A percentile compares a stretch with the other conserved stretches of the same genome.
Evolutionary conservation across 2,329 filamentous ascomycete species (phyloP).

Genomic region (Chrysosporium keratinophilum): DNA sequence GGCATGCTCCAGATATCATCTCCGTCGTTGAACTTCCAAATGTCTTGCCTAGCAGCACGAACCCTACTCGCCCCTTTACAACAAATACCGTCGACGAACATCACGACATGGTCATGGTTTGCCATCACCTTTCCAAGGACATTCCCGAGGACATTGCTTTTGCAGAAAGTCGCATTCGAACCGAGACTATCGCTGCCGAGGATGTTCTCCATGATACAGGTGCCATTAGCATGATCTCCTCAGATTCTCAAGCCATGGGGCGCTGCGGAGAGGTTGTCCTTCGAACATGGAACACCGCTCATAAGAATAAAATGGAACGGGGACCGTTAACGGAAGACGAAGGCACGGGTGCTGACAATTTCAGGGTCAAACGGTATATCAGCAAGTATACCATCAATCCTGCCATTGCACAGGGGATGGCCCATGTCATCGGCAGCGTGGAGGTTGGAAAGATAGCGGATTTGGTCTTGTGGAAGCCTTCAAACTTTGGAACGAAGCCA

Average conservation of each 20-base stretch:
- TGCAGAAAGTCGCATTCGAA: constrained; percentile 84
- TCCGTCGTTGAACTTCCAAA: constrained; percentile 80
- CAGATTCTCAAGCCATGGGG: constrained; percentile 93
- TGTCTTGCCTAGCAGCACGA: constrained; percentile 82
- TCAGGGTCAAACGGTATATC: constrained; percentile 81
- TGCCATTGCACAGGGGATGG: constrained; percentile 81
- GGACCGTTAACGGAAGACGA: constrained; percentile 67
- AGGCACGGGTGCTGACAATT: constrained; percentile 73
- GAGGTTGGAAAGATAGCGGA: constrained; percentile 87
- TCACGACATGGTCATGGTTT: constrained; percentile 97
- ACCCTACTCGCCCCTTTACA: constrained; percentile 84
- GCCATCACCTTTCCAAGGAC: constrained; percentile 83
- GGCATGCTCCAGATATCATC: constrained; percentile 94
- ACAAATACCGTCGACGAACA: constrained; percentile 91
- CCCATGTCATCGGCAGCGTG: constrained; percentile 72
- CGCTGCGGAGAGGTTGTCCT: constrained; percentile 88
- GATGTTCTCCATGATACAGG: constrained; percentile 91
- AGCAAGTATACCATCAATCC: constrained; percentile 97
- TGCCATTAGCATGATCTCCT: constrained; percentile 95
- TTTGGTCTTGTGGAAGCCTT: constrained; percentile 74
- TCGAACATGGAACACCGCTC: constrained; percentile 91
- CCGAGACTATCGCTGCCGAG: constrained; percentile 92
- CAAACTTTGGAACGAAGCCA: constrained; percentile 81
- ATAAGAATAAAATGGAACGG: constrained; percentile 88
- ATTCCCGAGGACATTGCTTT: constrained; percentile 95